Base-by-base conservation (phyloP, 2,329 filamentous ascomycete species). In the Colletotrichum sp. region DNA sequence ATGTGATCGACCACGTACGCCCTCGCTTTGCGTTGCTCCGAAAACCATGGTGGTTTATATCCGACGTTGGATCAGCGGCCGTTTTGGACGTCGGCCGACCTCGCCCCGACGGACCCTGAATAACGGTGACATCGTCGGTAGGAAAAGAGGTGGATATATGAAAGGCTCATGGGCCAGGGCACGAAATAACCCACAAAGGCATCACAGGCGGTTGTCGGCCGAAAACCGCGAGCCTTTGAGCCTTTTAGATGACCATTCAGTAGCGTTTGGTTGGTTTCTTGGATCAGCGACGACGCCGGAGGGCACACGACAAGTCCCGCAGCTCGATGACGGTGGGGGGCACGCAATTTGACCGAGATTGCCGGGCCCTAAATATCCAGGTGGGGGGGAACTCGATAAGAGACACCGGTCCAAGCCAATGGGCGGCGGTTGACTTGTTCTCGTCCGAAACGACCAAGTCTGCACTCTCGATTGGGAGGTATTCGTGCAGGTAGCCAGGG, bases 321-420 rank as follows among this genome's bases (percentile, higher is more conserved):
- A 73, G 57, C 57, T 36, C 63, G 63, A 67, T 22, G 57, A 55
- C 27, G 34, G 66, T 73, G 70, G 71, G 71, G 74, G 74, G 66
- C 48, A 64, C 63, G 66, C 66, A 71, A 76, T 75, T 76, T 76
- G 71, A 71, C 74, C 74, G 74, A 76, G 74, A 76, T 76, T 76
- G 74, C 71, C 71, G 66, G 72, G 74, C 69, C 67, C 71, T 74
- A 76, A 76, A 70, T 76, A 66, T 34, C 22, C 59, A 69, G 68
- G 65, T 76, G 71, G 71, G 74, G 39, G 64, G 66, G 30, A 48
- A 67, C 71, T 71, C 60, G 71, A 76, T 69, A 74, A 74, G 70
- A 69, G 70, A 66, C 74, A 52, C 39, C 39, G 25, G 39, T 12
- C 44, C 74, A 65, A 65, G 15, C 74, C 74, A 74, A 76, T 64